phyloP scores from a whole-genome alignment of 179 eudicot species.

The Monotropa hypopitys region DNA sequence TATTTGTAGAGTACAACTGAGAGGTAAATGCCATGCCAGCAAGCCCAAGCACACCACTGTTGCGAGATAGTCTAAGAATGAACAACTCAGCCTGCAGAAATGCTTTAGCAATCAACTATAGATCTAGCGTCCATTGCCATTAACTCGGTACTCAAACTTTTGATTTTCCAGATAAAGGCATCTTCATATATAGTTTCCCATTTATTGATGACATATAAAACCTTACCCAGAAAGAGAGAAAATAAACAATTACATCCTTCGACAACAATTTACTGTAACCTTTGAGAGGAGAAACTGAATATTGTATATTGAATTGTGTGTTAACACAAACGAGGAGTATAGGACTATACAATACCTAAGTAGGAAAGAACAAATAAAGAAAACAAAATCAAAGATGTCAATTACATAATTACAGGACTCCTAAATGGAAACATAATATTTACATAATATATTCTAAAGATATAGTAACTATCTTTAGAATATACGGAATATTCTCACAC shows the following conservation, averaged over 20 bases:
- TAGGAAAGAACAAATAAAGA: too few relatives aligned
- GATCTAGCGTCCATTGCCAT: background rate
- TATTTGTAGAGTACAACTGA: constrained; percentile 39
- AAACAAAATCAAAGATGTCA: too few relatives aligned
- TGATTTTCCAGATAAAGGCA: background rate
- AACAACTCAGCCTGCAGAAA: constrained; percentile 76
- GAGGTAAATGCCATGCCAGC: constrained; percentile 89
- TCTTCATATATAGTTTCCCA: background rate
- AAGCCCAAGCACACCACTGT: constrained; percentile 95
- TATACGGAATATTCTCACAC: too few relatives aligned
- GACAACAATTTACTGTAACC: background rate
- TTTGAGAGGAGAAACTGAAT: too few relatives aligned
- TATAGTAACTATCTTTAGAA: too few relatives aligned
- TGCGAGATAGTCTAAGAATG: constrained; percentile 82
- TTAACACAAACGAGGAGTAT: too few relatives aligned
- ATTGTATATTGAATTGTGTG: too few relatives aligned
- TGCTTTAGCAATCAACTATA: constrained; percentile 7
- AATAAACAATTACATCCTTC: background rate
- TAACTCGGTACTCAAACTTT: background rate
- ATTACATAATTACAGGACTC: too few relatives aligned
- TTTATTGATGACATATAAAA: background rate
- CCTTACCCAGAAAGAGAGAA: background rate
- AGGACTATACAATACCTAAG: too few relatives aligned
- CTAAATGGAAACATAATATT: too few relatives aligned
- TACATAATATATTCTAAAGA: too few relatives aligned